Base-by-base conservation (phyloP, 2,329 filamentous ascomycete genomes). In the Calonectria hawksworthii region DNA sequence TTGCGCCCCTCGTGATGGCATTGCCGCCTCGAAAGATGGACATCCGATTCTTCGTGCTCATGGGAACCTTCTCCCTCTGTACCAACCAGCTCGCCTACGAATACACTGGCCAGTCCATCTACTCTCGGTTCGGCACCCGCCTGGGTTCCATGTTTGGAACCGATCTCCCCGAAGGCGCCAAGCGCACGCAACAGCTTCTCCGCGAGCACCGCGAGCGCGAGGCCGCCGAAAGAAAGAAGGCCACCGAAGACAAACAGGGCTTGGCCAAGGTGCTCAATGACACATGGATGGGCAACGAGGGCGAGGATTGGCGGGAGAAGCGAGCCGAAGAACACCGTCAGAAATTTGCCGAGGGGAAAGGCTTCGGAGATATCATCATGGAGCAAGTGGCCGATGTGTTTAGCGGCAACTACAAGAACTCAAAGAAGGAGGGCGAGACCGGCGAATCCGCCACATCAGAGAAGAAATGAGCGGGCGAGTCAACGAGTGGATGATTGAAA, bases 241-340 rank as follows among this genome's bases (percentile, higher is more conserved):
- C 78, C 28, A 80, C 81, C 30, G 81, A 82, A 44, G 80, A 84
- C 72, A 82, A 85, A 79, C 82, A 81, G 56, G 80, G 82, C 30
- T 74, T 82, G 36, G 82, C 81, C 14, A 78, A 83, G 70, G 65
- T 83, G 64, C 81, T 91, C 70, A 84, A 88, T 75, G 86, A 86
- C 76, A 82, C 92, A 21, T 93, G 91, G 91, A 90, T 91, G 88
- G 91, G 91, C 41, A 87, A 86, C 47, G 90, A 92, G 81, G 83
- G 83, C n/a, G 86, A 88, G 56, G 86, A 89, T 76, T 92, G 90
- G 90, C 86, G 87, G 81, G 83, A 87, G 83, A 88, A 88, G 86
- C 85, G 90, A 75, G 84, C 87, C 4, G 86, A 86, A 80, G 86
- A 88, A 81, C 89, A 92, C 79, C 85, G 85, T 74, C 88, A 88